phyloP scores from a whole-genome alignment of 1,284 basidiomycete species.

The Cerioporus squamosus region DNA sequence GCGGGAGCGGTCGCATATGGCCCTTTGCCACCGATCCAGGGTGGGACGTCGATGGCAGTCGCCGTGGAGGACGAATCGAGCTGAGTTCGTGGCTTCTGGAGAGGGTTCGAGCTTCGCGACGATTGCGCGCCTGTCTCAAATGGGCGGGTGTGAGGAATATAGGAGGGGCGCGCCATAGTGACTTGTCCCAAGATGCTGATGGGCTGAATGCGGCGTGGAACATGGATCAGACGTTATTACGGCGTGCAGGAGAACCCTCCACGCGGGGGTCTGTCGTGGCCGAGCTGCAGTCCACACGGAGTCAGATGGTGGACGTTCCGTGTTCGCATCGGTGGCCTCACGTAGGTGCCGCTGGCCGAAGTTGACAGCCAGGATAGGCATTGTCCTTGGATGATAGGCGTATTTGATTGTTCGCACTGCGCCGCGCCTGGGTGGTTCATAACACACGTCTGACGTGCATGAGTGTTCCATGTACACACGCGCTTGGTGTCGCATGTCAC shows the following conservation, averaged over 20 bases:
- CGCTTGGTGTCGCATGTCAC: not conserved
- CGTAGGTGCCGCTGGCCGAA: not conserved
- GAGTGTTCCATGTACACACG: not conserved
- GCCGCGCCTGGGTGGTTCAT: too few species aligned
- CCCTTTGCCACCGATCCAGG: too few species aligned
- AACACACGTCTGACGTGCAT: too few species aligned
- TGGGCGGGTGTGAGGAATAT: constrained; percentile 1
- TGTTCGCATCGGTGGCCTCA: not conserved
- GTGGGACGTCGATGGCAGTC: not conserved
- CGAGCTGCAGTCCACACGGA: not conserved
- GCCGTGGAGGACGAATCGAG: not conserved
- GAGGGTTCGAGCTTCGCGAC: not conserved
- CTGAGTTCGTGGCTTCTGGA: not conserved
- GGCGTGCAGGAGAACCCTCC: constrained; percentile 10
- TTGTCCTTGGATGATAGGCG: not conserved
- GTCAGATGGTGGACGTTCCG: too few species aligned
- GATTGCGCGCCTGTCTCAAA: constrained; percentile 1
- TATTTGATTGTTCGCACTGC: not conserved
- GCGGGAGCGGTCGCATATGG: not conserved
- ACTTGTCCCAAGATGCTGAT: not conserved
- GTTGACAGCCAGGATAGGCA: not conserved
- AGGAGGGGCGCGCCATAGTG: not conserved
- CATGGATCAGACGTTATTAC: constrained; percentile 19
- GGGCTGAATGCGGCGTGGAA: constrained; percentile 4
- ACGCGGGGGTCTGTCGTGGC: not conserved